Conservation (phyloP, 441 rosid genomes). For the Rhodomyrtus psidioides region DNA sequence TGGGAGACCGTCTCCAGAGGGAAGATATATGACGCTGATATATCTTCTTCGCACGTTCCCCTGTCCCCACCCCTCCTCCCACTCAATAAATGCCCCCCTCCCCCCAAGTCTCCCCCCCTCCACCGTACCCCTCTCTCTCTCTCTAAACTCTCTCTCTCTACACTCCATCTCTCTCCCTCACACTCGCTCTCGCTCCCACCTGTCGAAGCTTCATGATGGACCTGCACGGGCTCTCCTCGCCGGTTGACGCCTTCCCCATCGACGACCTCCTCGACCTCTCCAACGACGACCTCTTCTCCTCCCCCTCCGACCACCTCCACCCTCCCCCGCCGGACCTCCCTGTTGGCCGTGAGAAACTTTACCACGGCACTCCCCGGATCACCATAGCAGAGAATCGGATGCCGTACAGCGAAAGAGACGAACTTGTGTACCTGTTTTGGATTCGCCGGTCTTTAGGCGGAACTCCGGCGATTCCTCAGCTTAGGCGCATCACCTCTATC, state of each 20-base stretch:
- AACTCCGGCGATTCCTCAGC: no score
- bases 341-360: no score
- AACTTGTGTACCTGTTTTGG: no score
- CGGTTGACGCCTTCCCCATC: slow-evolving; percentile 30
- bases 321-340: background rate
- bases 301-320: slow-evolving; percentile 15
- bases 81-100: background rate
- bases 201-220: slow-evolving; percentile 26
- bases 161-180: background rate
- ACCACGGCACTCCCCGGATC: no score
- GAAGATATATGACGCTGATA: background rate
- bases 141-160: background rate
- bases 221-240: slow-evolving; percentile 27
- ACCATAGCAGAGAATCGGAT: no score
- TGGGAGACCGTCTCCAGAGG: no score
- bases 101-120: background rate
- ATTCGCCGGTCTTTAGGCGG: no score
- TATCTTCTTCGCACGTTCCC: background rate
- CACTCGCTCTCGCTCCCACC: background rate
- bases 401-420: no score
- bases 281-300: slow-evolving; percentile 35
- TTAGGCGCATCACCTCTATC: no score
- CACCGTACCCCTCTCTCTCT: no score
- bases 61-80: background rate
- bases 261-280: slow-evolving; percentile 24